Percentiles rank a stretch among this genome's conserved stretches.
Conservation (phyloP, 208 protist genomes). For the Trypanosoma lewisi region DNA sequence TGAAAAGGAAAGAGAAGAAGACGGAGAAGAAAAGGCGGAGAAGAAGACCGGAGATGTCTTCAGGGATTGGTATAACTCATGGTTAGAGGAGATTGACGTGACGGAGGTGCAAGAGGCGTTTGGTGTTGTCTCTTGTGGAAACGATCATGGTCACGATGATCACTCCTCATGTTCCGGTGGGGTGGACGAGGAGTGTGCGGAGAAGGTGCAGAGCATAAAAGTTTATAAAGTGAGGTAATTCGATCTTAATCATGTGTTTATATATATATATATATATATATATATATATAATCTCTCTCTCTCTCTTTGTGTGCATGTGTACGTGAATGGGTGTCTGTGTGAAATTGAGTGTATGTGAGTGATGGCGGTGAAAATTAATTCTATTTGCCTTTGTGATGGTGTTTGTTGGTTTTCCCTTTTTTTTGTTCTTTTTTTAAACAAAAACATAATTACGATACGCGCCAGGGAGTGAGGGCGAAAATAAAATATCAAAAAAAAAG, state of each 20-base stretch:
- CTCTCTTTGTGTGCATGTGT: background rate
- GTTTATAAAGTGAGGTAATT: slow-evolving; percentile 24
- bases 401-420: background rate
- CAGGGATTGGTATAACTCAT: slow-evolving; percentile 7
- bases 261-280: no score
- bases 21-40: background rate
- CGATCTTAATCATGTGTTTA: background rate
- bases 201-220: slow-evolving; percentile 13
- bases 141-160: background rate
- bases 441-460: no score
- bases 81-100: slow-evolving; percentile 28
- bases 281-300: background rate
- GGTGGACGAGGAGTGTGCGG: slow-evolving; percentile 4
- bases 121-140: background rate
- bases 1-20: background rate
- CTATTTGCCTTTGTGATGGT: background rate
- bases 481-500: background rate
- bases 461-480: no score
- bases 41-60: background rate
- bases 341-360: background rate
- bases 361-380: background rate
- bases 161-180: background rate
- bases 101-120: slow-evolving; percentile 12
- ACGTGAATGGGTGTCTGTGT: no score
- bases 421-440: background rate